Evolutionary conservation across 1,139 yeast species (phyloP).

Genomic region (Debaryomyces subglobosus): DNA sequence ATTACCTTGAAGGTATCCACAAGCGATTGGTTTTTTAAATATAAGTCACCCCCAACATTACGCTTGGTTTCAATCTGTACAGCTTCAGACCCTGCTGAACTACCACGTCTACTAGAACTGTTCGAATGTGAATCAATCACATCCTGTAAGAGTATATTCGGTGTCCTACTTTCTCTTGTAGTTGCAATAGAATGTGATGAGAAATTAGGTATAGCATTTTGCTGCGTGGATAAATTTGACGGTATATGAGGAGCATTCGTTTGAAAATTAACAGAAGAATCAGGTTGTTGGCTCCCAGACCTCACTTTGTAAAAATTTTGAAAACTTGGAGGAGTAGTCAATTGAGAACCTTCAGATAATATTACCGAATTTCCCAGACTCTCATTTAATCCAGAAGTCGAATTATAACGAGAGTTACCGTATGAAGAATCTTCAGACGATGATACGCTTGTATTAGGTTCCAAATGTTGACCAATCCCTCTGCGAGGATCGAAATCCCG

Average conservation of each 20-base stretch:
- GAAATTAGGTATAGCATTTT: slow-evolving; percentile 3
- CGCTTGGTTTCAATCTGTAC: slow-evolving; percentile 53
- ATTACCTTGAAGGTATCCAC: slow-evolving; percentile 55
- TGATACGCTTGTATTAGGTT: slow-evolving; percentile 29
- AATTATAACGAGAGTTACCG: slow-evolving; percentile 20
- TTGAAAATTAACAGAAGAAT: slow-evolving; percentile 3
- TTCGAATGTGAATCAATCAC: slow-evolving; percentile 35
- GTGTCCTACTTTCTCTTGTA: slow-evolving; percentile 33
- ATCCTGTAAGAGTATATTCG: slow-evolving; percentile 34
- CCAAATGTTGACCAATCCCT: slow-evolving; percentile 30
- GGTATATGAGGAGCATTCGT: slow-evolving; percentile 21
- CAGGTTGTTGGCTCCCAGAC: slow-evolving; percentile 7
- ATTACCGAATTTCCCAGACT: slow-evolving; percentile 32
- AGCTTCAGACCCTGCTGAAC: slow-evolving; percentile 44
- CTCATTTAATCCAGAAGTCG: slow-evolving; percentile 12
- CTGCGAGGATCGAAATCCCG: slow-evolving; percentile 31
- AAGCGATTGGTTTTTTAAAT: slow-evolving; percentile 49
- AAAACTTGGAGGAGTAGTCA: slow-evolving; percentile 16
- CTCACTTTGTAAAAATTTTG: slow-evolving; percentile 8
- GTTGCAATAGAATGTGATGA: slow-evolving; percentile 34
- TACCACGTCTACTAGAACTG: slow-evolving; percentile 37
- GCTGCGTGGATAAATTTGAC: slow-evolving; percentile 18
- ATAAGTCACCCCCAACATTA: slow-evolving; percentile 59
- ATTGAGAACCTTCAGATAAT: slow-evolving; percentile 34
- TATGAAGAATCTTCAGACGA: slow-evolving; percentile 40